Evolutionary conservation across 495 filamentous ascomycete species (phyloP).

Genomic region (Paragyromitra xinjiangensis): DNA sequence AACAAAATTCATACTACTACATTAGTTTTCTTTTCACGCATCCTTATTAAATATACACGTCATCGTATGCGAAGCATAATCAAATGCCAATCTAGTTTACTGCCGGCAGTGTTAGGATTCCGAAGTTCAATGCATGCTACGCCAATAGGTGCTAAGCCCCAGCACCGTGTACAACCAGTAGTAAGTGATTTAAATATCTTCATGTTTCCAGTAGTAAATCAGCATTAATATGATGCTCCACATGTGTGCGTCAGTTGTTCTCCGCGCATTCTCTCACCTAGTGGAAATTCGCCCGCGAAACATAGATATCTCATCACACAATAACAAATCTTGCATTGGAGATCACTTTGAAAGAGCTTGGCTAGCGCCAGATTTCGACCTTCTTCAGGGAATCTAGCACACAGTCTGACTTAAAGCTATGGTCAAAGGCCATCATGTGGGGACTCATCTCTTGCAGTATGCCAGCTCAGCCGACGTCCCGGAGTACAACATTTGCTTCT

Average conservation of each 20-base stretch:
- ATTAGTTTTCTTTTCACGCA: background rate
- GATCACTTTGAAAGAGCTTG: background rate
- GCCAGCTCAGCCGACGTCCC: too few relatives aligned
- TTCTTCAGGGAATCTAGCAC: background rate
- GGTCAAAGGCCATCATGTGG: background rate
- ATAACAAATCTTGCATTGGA: constrained; percentile 10
- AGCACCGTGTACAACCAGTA: background rate
- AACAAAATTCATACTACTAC: background rate
- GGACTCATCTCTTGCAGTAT: background rate
- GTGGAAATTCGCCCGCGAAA: background rate
- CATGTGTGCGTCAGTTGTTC: background rate
- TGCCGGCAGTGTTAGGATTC: background rate
- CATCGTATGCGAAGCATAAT: background rate
- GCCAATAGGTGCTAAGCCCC: background rate
- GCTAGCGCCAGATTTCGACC: background rate
- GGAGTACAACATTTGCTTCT: too few relatives aligned
- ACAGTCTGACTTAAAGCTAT: background rate
- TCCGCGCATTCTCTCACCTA: background rate
- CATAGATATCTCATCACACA: background rate
- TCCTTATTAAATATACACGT: background rate
- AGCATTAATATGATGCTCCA: background rate
- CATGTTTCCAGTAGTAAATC: background rate
- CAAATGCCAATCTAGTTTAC: background rate
- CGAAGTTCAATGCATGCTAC: background rate
- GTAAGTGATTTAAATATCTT: background rate